Percentiles rank a stretch among this genome's conserved stretches.
These are phyloP conservation scores for Quercus mongolica DNA, from an alignment of 306 rosid species.

Conservation along the genomic window DNA sequence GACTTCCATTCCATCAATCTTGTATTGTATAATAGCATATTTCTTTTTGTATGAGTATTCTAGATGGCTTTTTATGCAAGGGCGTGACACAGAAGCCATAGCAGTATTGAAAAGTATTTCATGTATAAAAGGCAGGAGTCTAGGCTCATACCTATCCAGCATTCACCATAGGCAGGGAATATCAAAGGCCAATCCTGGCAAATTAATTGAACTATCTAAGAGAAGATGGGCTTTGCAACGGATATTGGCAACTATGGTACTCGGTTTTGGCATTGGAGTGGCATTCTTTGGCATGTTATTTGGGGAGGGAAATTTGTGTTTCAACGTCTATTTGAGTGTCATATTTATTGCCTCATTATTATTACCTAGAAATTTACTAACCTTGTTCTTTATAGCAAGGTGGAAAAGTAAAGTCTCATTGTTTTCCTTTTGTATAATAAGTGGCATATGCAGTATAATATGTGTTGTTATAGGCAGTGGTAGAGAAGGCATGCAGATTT, in stretches of 20 bases:
- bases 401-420: conserved; percentile 11
- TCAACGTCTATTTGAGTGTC: conserved; percentile 32
- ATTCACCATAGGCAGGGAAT: conserved; percentile 7
- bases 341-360: conserved; percentile 33
- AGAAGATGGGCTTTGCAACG: background rate
- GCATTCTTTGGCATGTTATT: conserved; percentile 45
- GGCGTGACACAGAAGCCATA: background rate
- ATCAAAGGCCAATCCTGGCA: no score
- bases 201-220: no score
- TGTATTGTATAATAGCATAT: background rate
- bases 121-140: background rate
- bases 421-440: background rate
- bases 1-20: conserved; percentile 23
- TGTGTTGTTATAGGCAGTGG: background rate
- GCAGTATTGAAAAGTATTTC: background rate
- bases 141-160: background rate
- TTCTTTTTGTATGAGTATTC: conserved; percentile 22
- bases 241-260: conserved; percentile 7
- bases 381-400: conserved; percentile 15
- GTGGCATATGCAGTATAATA: conserved; percentile 29
- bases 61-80: conserved; percentile 21
- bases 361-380: conserved; percentile 22
- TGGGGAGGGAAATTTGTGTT: conserved; percentile 33
- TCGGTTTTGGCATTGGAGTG: conserved; percentile 32
- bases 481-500: background rate